phyloP scores from a whole-genome alignment of 768 basidiomycete genomes.

The Dioszegia hungarica region DNA sequence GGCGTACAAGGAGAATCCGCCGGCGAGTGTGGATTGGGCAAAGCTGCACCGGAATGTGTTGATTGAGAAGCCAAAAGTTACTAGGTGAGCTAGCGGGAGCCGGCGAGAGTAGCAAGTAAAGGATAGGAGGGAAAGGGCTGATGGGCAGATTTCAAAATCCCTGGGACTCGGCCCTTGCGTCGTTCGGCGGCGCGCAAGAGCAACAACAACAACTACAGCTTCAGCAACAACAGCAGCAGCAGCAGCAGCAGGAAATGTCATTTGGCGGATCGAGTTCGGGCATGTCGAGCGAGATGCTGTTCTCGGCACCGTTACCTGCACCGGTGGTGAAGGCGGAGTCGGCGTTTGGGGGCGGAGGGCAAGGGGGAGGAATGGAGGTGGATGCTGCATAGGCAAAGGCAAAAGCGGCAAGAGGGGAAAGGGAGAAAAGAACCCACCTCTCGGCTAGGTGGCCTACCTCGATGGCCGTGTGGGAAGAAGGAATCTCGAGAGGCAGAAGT shows the following conservation, averaged over 20 bases:
- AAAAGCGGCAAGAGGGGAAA: not conserved
- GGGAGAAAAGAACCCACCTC: not conserved
- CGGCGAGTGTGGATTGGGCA: conserved; percentile 66
- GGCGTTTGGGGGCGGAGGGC: not conserved
- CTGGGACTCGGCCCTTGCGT: conserved; percentile 28
- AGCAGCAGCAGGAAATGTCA: too few species aligned
- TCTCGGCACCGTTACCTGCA: conserved; percentile 33
- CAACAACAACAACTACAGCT: conserved; percentile 9
- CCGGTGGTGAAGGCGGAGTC: conserved; percentile 23
- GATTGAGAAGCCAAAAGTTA: conserved; percentile 86
- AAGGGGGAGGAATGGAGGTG: conserved; percentile 24
- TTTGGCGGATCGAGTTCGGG: too few species aligned
- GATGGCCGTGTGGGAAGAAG: too few species aligned
- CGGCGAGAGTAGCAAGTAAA: not conserved
- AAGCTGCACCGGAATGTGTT: conserved; percentile 74
- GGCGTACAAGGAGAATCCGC: conserved; percentile 74
- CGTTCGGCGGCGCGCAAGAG: conserved; percentile 1
- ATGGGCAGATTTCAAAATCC: conserved; percentile 36
- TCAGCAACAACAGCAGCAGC: conserved; percentile 13
- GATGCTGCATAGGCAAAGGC: conserved; percentile 10
- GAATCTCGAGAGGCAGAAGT: not conserved
- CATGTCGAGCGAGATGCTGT: too few species aligned
- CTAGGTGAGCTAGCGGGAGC: conserved; percentile 53
- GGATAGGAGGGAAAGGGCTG: too few species aligned
- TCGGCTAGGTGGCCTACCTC: too few species aligned